Evolutionary conservation across 2,329 filamentous ascomycete species (phyloP).

Genomic region (Hymenoscyphus scutula): DNA sequence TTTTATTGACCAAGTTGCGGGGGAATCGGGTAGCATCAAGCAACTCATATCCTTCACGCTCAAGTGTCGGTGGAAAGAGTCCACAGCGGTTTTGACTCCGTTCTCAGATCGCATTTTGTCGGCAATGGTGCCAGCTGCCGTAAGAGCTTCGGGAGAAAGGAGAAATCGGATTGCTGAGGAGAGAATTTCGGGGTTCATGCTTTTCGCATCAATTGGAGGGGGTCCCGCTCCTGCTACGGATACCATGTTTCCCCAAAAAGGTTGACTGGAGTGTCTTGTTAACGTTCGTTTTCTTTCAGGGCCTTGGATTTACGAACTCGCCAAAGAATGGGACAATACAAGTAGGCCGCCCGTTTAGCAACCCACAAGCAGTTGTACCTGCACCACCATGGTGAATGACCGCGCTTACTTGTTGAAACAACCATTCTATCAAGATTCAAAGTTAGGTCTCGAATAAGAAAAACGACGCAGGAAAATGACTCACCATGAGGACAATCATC

Average conservation of each 20-base stretch:
- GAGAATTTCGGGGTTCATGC: slow-evolving; percentile 62
- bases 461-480: not conserved
- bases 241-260: slow-evolving; percentile 77
- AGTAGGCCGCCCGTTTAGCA: slow-evolving; percentile 50
- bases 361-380: slow-evolving; percentile 55
- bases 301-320: slow-evolving; percentile 37
- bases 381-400: slow-evolving; percentile 60
- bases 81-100: slow-evolving; percentile 58
- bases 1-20: slow-evolving; percentile 35
- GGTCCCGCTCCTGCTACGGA: slow-evolving; percentile 68
- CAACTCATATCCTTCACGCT: slow-evolving; percentile 63
- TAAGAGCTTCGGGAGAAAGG: slow-evolving; percentile 54
- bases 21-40: slow-evolving; percentile 57
- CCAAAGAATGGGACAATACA: slow-evolving; percentile 57
- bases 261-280: slow-evolving; percentile 45
- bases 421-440: slow-evolving; percentile 43
- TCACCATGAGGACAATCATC: slow-evolving; percentile 15
- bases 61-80: slow-evolving; percentile 67
- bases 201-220: slow-evolving; percentile 62
- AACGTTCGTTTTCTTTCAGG: not conserved
- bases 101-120: slow-evolving; percentile 62
- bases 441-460: not conserved
- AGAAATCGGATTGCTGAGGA: slow-evolving; percentile 60
- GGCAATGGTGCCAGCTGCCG: slow-evolving; percentile 48
- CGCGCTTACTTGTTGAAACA: slow-evolving; percentile 53